Evolutionary conservation across 208 protist species (phyloP), one percentile per base, ranked within the genome.

Genomic region (Leishmania mexicana): DNA sequence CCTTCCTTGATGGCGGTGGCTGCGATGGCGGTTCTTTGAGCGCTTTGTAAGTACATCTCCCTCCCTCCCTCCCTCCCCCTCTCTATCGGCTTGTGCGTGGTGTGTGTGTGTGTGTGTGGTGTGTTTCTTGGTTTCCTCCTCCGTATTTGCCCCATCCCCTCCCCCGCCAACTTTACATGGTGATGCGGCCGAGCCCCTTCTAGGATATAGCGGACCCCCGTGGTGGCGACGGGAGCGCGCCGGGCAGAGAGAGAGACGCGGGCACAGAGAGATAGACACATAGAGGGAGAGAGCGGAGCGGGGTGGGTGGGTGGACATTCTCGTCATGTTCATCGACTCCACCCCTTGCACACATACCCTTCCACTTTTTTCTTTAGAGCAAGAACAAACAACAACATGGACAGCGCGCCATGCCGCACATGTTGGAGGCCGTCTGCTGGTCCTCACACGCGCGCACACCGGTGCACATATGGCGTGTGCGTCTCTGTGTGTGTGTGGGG

Each of bases 1-100:
- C 19, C 28, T 85, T 35, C 64, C 42, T 17, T 79, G 15, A 31
- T 80, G 65, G 65, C 70, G 21, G 67, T 67, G 84, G 31, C 45
- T 28, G 8, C 11, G 58, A 31, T 64, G 58, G 28, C 58, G 58
- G 28, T 28, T 64, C 58, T 64, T 64, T 64, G 31, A 64, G 58
- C 58, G 8, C 19, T 64, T 31, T 15, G 31, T 64, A 35, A 35
- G 28, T 64, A 64, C 58, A 35, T 64, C 6, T 64, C 58, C 31
- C 4, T 35, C 31, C 31, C 4, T 35, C 31, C 31, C 6, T 64
- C 58, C 31, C 4, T 64, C 6, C 31, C 58, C 31, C 4, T 64
- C 8, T 2, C 7, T 8, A 10, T 17, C 28, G 15, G 24, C 73
- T 31, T 78, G 49, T 15, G 35, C 68, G 67, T 75, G 31, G 31